These are phyloP conservation scores for Rhynchospora tenuis DNA, from an alignment of 176 grass and related monocot genomes.

Conservation along the genomic window DNA sequence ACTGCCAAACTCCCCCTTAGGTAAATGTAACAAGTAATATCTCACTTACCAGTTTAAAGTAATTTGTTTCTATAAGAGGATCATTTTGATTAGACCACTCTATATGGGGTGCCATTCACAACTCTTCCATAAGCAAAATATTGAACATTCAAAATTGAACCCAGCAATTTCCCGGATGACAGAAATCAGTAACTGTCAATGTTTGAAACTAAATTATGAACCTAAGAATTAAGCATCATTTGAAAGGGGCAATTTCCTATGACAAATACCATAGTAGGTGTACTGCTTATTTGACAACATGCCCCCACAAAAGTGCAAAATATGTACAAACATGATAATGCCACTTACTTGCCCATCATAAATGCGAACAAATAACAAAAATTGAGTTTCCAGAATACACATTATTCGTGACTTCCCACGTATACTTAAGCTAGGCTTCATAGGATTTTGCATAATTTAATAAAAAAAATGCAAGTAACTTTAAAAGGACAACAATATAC, in stretches of 20 bases:
- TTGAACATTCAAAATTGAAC: not conserved
- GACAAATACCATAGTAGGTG: not conserved
- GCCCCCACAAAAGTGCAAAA: not conserved
- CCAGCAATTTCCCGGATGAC: not conserved
- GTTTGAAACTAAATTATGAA: not conserved
- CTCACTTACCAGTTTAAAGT: not conserved
- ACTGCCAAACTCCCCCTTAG: not conserved
- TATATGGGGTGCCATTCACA: not conserved
- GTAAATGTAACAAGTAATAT: not conserved
- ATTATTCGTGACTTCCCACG: not conserved
- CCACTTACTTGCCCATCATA: not conserved
- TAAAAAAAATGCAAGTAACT: slow-evolving; percentile 10
- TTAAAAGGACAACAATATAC: slow-evolving; percentile 13
- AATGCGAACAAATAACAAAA: not conserved
- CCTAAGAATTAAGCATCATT: not conserved
- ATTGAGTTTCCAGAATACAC: not conserved
- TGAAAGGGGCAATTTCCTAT: not conserved
- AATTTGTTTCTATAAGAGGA: not conserved
- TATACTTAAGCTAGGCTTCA: not conserved
- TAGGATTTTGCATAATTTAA: slow-evolving; percentile 2
- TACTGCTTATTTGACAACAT: not conserved
- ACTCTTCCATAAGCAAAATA: not conserved
- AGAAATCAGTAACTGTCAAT: not conserved
- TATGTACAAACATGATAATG: not conserved
- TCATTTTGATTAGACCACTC: not conserved